phyloP scores from a whole-genome alignment of 1,284 basidiomycete species.

The Trichosporon faecale region DNA sequence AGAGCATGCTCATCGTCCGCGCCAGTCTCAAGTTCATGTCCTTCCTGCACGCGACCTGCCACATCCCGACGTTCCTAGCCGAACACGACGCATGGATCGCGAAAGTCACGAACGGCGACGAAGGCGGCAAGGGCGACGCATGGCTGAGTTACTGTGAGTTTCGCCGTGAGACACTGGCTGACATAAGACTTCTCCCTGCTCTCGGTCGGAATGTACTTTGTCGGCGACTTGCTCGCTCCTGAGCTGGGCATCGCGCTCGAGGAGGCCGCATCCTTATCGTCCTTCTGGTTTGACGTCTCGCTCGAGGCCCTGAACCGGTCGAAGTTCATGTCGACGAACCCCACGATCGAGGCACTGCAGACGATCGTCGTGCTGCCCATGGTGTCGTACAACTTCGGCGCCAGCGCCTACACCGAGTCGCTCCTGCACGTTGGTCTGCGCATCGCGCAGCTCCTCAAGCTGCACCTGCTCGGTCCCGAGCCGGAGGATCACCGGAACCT shows the following conservation, averaged over 20 bases:
- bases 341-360: conserved; percentile 28
- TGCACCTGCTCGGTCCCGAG: conserved; percentile 25
- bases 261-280: conserved; percentile 22
- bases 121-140: conserved; percentile 25
- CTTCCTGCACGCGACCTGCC: conserved; percentile 32
- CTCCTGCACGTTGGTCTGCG: conserved; percentile 27
- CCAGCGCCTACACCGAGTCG: conserved; percentile 28
- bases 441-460: conserved; percentile 26
- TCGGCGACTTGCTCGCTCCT: conserved; percentile 26
- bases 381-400: conserved; percentile 30
- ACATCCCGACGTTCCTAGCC: conserved; percentile 29
- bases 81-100: conserved; percentile 35
- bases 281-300: conserved; percentile 29
- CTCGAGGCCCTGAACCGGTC: conserved; percentile 30
- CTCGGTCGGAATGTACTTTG: conserved; percentile 28
- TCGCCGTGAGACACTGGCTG: background rate
- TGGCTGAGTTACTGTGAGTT: conserved; percentile 27
- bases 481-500: conserved; percentile 22
- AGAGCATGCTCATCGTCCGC: conserved; percentile 27
- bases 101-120: conserved; percentile 21
- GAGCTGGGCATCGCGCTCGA: conserved; percentile 25
- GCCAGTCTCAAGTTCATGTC: conserved; percentile 27
- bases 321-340: conserved; percentile 30
- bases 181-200: conserved; percentile 24
- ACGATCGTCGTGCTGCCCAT: conserved; percentile 28